phyloP scores from a whole-genome alignment of 495 filamentous ascomycete species.

The Hamigera avellanea region DNA sequence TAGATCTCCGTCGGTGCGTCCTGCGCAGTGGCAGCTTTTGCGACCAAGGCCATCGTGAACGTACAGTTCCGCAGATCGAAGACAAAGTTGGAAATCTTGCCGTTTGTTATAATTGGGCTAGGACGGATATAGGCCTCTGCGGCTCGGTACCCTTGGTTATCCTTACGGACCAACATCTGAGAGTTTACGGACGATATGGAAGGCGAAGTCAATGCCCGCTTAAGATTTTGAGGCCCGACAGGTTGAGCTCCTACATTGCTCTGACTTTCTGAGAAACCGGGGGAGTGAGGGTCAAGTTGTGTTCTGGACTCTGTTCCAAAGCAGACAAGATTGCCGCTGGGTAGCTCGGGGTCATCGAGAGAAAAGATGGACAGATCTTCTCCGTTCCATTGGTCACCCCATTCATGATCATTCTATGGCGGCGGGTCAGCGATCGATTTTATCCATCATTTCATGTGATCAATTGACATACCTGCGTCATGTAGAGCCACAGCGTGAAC shows the following conservation, averaged over 20 bases:
- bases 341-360: conserved; percentile 62
- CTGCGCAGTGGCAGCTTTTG: conserved; percentile 35
- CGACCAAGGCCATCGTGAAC: conserved; percentile 58
- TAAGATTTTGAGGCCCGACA: conserved; percentile 60
- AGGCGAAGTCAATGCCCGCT: conserved; percentile 55
- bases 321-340: conserved; percentile 25
- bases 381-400: conserved; percentile 95
- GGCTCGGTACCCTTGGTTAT: conserved; percentile 66
- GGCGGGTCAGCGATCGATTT: too few species aligned
- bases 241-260: conserved; percentile 40
- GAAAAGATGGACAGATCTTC: conserved; percentile 92
- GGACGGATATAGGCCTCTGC: conserved; percentile 88
- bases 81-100: conserved; percentile 50
- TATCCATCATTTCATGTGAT: too few species aligned
- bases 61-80: conserved; percentile 69
- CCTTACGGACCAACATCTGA: conserved; percentile 38
- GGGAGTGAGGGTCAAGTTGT: conserved; percentile 39
- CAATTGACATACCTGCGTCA: conserved; percentile 54
- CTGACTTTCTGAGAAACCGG: conserved; percentile 48
- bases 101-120: conserved; percentile 63
- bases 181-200: conserved; percentile 54
- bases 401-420: conserved; percentile 75
- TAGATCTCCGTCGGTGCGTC: conserved; percentile 72
- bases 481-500: conserved; percentile 84
- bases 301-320: conserved; percentile 10